phyloP scores from a whole-genome alignment of 2,329 filamentous ascomycete genomes.

The Colletotrichum graminicola region DNA sequence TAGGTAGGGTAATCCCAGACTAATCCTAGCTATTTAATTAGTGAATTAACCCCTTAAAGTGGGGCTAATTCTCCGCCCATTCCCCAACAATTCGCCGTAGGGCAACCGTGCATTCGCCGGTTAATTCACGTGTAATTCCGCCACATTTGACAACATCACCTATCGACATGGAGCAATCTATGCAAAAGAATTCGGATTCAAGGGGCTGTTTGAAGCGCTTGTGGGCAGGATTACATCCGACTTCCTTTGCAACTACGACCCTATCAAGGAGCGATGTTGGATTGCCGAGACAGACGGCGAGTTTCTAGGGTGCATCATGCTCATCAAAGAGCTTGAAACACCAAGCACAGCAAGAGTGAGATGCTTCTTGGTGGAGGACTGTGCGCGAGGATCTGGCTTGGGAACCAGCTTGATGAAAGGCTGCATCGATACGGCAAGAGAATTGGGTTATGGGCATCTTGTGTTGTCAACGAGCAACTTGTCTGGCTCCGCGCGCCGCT shows the following conservation, averaged over 20 bases:
- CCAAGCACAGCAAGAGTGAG: slow-evolving; percentile 44
- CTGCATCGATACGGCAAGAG: slow-evolving; percentile 43
- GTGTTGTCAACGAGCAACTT: slow-evolving; percentile 43
- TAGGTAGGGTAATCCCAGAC: no score
- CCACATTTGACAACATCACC: no score
- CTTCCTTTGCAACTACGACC: slow-evolving; percentile 45
- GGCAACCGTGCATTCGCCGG: no score
- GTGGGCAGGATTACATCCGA: slow-evolving; percentile 45
- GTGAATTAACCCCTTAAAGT: no score
- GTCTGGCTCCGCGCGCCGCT: slow-evolving; percentile 39
- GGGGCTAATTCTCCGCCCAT: no score
- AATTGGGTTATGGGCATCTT: slow-evolving; percentile 41
- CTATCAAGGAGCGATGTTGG: slow-evolving; percentile 46
- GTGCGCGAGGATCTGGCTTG: slow-evolving; percentile 43
- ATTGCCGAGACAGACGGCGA: slow-evolving; percentile 45
- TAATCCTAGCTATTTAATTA: no score
- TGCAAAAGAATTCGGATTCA: slow-evolving; percentile 42
- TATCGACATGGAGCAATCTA: slow-evolving; percentile 46
- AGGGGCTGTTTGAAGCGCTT: slow-evolving; percentile 44
- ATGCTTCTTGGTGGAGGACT: slow-evolving; percentile 45
- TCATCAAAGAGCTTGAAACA: slow-evolving; percentile 42
- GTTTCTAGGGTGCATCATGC: slow-evolving; percentile 47
- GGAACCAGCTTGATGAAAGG: slow-evolving; percentile 40
- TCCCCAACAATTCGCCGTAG: no score
- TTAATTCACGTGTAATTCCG: no score